Conservation (phyloP, 1,139 yeast genomes). For the Schizosaccharomyces versatilis region DNA sequence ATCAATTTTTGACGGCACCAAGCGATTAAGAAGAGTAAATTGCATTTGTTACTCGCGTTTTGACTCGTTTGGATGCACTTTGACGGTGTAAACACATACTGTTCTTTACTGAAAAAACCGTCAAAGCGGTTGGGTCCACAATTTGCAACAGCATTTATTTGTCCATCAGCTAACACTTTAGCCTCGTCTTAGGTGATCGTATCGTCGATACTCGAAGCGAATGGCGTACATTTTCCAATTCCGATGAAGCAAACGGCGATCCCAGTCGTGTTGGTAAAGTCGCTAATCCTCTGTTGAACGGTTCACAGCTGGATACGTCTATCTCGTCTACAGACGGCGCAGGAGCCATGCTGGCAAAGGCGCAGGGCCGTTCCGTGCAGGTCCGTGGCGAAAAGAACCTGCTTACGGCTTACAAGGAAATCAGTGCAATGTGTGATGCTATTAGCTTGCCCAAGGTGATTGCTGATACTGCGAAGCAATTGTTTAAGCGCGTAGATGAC, state of each 20-base stretch:
- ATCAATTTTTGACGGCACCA: no score
- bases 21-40: no score
- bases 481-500: constrained; percentile 75
- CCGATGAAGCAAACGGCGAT: constrained; percentile 88
- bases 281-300: constrained; percentile 78
- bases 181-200: constrained; percentile 64
- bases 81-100: no score
- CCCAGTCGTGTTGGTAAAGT: constrained; percentile 99
- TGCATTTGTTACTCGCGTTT: no score
- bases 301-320: constrained; percentile 79
- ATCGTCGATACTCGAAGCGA: constrained; percentile 90
- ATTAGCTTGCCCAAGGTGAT: constrained; percentile 84
- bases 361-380: constrained; percentile 65
- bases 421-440: constrained; percentile 92
- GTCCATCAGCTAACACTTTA: constrained; percentile 1
- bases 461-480: constrained; percentile 94
- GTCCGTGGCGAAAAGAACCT: constrained; percentile 75
- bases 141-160: background rate
- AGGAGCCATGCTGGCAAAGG: constrained; percentile 46
- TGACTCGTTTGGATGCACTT: no score
- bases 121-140: no score
- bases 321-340: constrained; percentile 71
- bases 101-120: no score
- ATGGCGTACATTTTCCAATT: constrained; percentile 84
- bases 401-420: constrained; percentile 73